Percentiles rank a stretch among this genome's conserved stretches.
Evolutionary conservation across 169 alveolate genomes (phyloP).

Genomic region (Plasmodium reichenowi): DNA sequence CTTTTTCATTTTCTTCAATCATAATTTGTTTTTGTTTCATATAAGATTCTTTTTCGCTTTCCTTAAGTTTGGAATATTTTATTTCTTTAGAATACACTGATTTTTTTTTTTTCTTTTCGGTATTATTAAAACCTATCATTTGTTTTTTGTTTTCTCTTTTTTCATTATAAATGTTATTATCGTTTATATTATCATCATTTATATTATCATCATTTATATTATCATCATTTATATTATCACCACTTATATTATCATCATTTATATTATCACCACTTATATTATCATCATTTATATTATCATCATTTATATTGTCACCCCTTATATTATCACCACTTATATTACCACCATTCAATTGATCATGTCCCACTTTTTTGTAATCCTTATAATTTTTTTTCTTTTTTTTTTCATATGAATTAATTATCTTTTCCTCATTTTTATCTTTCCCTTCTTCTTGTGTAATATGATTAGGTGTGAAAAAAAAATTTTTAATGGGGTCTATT

Average conservation of each 20-base stretch:
- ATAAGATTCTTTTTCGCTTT: constrained; percentile 2
- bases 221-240: no score
- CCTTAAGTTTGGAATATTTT: not conserved
- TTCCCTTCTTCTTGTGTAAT: not conserved
- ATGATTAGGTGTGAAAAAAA: constrained; percentile 42
- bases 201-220: not conserved
- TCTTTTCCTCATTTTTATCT: not conserved
- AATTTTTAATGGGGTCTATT: constrained; percentile 58
- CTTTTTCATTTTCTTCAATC: constrained; percentile 5
- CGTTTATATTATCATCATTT: not conserved
- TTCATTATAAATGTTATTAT: not conserved
- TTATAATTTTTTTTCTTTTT: not conserved
- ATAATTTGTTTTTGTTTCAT: constrained; percentile 1
- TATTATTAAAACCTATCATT: not conserved
- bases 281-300: constrained; percentile 2
- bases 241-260: not conserved
- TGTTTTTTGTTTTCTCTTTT: not conserved
- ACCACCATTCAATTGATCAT: not conserved
- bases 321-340: not conserved
- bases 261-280: not conserved
- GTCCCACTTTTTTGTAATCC: not conserved
- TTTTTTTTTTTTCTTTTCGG: not conserved
- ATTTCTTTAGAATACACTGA: constrained; percentile 5
- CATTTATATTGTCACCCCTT: not conserved
- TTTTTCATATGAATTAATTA: not conserved